Evolutionary conservation across 169 alveolate species (phyloP).

Genomic region (Theileria luwenshuni): DNA sequence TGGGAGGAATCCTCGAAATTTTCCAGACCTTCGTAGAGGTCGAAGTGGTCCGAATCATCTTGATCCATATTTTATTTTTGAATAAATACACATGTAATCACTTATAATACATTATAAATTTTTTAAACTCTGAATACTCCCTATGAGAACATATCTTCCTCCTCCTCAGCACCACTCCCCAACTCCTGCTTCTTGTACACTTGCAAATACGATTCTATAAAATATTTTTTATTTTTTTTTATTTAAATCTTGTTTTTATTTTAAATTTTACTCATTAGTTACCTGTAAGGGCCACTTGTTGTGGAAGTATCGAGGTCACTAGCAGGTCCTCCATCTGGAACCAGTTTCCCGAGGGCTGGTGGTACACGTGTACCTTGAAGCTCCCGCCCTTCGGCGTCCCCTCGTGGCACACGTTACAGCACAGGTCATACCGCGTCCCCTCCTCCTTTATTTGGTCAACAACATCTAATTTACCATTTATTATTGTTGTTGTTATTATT

Average conservation of each 20-base stretch:
- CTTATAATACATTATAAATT: conserved; percentile 7
- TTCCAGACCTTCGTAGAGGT: conserved; percentile 69
- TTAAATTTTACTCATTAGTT: not conserved
- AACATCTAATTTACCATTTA: too few species aligned
- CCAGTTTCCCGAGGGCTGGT: conserved; percentile 93
- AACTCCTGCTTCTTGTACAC: conserved; percentile 46
- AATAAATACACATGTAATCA: not conserved
- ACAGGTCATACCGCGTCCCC: conserved; percentile 81
- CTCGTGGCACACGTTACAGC: conserved; percentile 93
- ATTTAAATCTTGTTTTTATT: not conserved
- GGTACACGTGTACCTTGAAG: conserved; percentile 89
- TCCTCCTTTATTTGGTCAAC: conserved; percentile 26
- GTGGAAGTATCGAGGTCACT: conserved; percentile 94
- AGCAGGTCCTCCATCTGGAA: conserved; percentile 94
- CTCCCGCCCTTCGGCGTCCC: conserved; percentile 93
- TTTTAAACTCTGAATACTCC: conserved; percentile 2
- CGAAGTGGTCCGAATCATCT: conserved; percentile 29
- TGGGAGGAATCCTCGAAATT: conserved; percentile 23
- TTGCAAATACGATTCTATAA: conserved; percentile 62
- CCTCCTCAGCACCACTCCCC: conserved; percentile 38
- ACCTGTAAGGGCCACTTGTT: conserved; percentile 92
- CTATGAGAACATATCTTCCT: conserved; percentile 44
- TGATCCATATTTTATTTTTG: not conserved
- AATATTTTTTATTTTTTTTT: not conserved
- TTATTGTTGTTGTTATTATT: too few species aligned